phyloP scores from a whole-genome alignment of 2,329 filamentous ascomycete genomes.

The Aspergillus pseudoviridinutans region DNA sequence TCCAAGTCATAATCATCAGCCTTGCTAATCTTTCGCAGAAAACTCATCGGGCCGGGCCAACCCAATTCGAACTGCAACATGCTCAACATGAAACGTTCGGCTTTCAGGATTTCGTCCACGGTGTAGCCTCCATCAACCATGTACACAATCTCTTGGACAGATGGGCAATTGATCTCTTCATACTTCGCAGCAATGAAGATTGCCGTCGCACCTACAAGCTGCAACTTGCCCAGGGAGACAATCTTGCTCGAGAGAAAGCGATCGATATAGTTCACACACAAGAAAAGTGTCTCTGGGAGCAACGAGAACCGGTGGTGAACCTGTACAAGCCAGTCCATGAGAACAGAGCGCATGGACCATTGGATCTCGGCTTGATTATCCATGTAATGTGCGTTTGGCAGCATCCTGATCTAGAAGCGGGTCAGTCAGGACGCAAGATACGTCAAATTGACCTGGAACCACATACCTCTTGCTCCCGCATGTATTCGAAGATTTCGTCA shows the following conservation, averaged over 20 bases:
- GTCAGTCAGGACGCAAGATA: slow-evolving; percentile 16
- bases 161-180: slow-evolving; percentile 97
- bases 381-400: slow-evolving; percentile 93
- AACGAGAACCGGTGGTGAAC: slow-evolving; percentile 89
- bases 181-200: slow-evolving; percentile 97
- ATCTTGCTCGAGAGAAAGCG: slow-evolving; percentile 93
- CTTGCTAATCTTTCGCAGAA: slow-evolving; percentile 93
- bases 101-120: slow-evolving; percentile 89
- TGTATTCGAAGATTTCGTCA: slow-evolving; percentile 92
- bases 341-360: slow-evolving; percentile 95
- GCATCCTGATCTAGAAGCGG: slow-evolving; percentile 62
- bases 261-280: slow-evolving; percentile 95
- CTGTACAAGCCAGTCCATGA: slow-evolving; percentile 98
- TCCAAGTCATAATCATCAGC: slow-evolving; percentile 97
- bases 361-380: slow-evolving; percentile 94
- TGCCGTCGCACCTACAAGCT: slow-evolving; percentile 92
- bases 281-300: slow-evolving; percentile 89
- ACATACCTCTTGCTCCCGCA: slow-evolving; percentile 79
- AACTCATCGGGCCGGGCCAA: slow-evolving; percentile 99
- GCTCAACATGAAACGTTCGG: slow-evolving; percentile 95
- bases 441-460: background rate
- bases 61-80: slow-evolving; percentile 95
- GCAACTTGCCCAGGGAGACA: slow-evolving; percentile 89
- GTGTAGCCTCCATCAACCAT: slow-evolving; percentile 95
- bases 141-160: slow-evolving; percentile 90